These are phyloP conservation scores for Ananas comosus DNA, from an alignment of 176 grass and related monocot genomes.

Conservation along the genomic window DNA sequence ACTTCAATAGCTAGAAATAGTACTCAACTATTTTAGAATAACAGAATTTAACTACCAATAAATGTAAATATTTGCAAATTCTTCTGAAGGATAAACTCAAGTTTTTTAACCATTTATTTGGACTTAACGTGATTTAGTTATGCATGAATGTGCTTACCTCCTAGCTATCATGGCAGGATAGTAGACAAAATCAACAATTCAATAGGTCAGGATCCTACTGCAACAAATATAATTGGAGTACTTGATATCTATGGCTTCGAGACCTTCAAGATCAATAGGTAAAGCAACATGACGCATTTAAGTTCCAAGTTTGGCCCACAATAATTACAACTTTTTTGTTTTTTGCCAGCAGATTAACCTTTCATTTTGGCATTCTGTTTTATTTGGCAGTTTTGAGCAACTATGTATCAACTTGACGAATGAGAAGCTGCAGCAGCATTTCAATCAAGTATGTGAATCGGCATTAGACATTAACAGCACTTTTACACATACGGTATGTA, in stretches of 20 bases:
- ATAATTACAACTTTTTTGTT: not conserved
- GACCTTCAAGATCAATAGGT: conserved; percentile 96
- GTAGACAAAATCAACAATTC: conserved; percentile 96
- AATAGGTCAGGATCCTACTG: conserved; percentile 82
- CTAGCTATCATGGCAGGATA: conserved; percentile 53
- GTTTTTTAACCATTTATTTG: not conserved
- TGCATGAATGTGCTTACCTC: not conserved
- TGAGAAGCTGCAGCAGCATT: conserved; percentile 95
- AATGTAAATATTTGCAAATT: not conserved
- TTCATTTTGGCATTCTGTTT: conserved; percentile 15
- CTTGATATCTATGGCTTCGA: conserved; percentile 99
- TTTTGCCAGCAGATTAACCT: not conserved
- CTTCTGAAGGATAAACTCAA: not conserved
- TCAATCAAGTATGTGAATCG: conserved; percentile 48
- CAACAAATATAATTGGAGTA: conserved; percentile 77
- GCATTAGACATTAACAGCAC: not conserved
- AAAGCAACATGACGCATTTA: conserved; percentile 11
- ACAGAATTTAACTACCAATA: not conserved
- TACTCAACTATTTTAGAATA: too few species aligned
- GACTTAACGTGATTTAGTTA: not conserved
- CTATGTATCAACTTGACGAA: conserved; percentile 93
- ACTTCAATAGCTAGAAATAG: not conserved
- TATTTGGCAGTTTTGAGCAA: conserved; percentile 74
- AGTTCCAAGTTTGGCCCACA: not conserved
- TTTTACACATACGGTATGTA: not conserved